These are phyloP conservation scores for Phalaenopsis equestris DNA, from an alignment of 106 monocot genomes.

Conservation along the genomic window DNA sequence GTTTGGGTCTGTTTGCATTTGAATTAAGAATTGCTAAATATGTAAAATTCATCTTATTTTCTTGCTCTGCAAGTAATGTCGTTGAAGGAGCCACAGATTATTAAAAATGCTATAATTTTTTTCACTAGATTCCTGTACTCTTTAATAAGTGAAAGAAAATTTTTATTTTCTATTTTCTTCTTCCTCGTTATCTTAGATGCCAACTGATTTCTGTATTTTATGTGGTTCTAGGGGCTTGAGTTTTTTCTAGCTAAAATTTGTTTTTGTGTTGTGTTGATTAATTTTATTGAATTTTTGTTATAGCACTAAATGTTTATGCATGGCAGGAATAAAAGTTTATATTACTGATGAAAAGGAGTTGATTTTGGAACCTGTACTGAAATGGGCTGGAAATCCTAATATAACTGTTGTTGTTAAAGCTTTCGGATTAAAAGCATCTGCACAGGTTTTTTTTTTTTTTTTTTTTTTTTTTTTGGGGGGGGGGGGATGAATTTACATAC, in stretches of 20 bases:
- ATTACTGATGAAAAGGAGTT: constrained; percentile 35
- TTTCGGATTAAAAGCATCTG: constrained; percentile 43
- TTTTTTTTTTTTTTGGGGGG: too few relatives aligned
- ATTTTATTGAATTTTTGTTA: background rate
- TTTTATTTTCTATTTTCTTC: background rate
- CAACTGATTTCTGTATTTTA: background rate
- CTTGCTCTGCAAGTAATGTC: too few relatives aligned
- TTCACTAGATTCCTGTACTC: too few relatives aligned
- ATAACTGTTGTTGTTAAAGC: constrained; percentile 31
- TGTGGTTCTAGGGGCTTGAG: background rate
- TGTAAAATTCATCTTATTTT: too few relatives aligned
- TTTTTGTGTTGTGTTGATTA: background rate
- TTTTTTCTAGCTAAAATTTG: background rate
- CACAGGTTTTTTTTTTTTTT: constrained; percentile 15
- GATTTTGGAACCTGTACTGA: constrained; percentile 51
- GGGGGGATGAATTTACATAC: too few relatives aligned
- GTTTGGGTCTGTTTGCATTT: too few relatives aligned
- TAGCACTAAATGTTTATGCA: background rate
- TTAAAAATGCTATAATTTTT: too few relatives aligned
- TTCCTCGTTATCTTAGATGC: background rate
- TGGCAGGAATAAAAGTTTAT: constrained; percentile 36
- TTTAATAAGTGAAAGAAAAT: too few relatives aligned
- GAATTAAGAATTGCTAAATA: too few relatives aligned
- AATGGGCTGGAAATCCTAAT: constrained; percentile 64
- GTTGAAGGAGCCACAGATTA: too few relatives aligned